Evolutionary conservation across 768 basidiomycete genomes (phyloP).

Genomic region (Pisolithus microcarpus): DNA sequence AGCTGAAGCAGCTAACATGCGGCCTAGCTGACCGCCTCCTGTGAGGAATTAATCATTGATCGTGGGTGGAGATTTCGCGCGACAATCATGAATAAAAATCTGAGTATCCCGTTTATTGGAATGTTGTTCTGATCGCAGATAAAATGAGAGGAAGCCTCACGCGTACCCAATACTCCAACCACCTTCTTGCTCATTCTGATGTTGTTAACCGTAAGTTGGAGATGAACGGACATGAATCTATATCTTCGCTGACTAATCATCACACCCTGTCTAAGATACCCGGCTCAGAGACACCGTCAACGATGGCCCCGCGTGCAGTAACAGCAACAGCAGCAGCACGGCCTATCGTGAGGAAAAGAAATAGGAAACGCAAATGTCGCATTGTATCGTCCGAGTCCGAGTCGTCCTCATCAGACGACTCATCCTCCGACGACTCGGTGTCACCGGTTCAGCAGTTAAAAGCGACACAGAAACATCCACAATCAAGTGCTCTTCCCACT

Average conservation of each 20-base stretch:
- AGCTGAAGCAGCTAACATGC: slow-evolving; percentile 91
- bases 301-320: neutral
- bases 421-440: slow-evolving; percentile 13
- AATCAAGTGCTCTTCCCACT: neutral
- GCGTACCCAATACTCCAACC: slow-evolving; percentile 25
- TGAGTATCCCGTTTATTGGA: slow-evolving; percentile 7
- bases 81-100: slow-evolving; percentile 4
- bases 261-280: slow-evolving; percentile 2
- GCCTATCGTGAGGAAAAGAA: slow-evolving; percentile 35
- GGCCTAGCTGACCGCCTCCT: slow-evolving; percentile 97
- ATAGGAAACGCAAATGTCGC: slow-evolving; percentile 50
- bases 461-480: slow-evolving; percentile 1
- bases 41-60: neutral
- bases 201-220: neutral
- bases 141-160: slow-evolving; percentile 10
- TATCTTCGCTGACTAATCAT: neutral
- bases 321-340: slow-evolving; percentile 25
- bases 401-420: slow-evolving; percentile 29
- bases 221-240: neutral
- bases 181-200: neutral
- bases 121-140: neutral
- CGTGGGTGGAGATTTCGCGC: neutral
- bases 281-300: neutral
- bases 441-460: neutral
- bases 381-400: slow-evolving; percentile 37